phyloP scores from a whole-genome alignment of 768 basidiomycete genomes.

The Termitomyces sp. region DNA sequence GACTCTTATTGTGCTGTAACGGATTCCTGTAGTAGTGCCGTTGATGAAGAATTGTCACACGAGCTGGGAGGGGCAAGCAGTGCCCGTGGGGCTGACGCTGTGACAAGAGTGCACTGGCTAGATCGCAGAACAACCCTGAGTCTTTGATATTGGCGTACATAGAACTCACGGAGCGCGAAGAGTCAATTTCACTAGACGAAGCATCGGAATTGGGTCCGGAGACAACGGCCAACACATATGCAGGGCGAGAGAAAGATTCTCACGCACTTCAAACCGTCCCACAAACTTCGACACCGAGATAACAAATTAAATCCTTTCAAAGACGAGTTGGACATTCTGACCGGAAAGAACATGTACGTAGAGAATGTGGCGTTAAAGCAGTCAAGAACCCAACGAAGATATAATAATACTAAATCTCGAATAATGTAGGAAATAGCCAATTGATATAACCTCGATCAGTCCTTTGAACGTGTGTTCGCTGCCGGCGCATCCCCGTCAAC shows the following conservation, averaged over 20 bases:
- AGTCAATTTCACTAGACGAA: constrained; percentile 1
- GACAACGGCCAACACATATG: background rate
- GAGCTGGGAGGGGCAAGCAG: background rate
- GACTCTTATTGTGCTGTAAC: background rate
- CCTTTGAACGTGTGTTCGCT: constrained; percentile 13
- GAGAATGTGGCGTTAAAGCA: too few species aligned
- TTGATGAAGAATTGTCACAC: background rate
- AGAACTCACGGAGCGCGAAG: background rate
- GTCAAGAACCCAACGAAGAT: background rate
- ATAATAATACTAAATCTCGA: background rate
- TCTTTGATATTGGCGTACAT: constrained; percentile 3
- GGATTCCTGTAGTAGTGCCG: background rate
- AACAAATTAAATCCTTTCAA: background rate
- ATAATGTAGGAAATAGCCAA: background rate
- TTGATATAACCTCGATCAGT: background rate
- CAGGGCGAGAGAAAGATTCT: background rate
- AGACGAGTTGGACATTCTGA: background rate
- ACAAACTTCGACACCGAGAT: background rate
- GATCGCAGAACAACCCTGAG: background rate
- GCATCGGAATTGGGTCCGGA: background rate
- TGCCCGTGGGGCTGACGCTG: background rate
- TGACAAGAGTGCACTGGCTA: constrained; percentile 3
- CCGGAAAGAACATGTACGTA: background rate
- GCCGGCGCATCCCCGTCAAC: constrained; percentile 1
- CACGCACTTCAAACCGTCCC: background rate